Conservation (phyloP, 2,329 filamentous ascomycete species). For the Colletotrichum australisinense region DNA sequence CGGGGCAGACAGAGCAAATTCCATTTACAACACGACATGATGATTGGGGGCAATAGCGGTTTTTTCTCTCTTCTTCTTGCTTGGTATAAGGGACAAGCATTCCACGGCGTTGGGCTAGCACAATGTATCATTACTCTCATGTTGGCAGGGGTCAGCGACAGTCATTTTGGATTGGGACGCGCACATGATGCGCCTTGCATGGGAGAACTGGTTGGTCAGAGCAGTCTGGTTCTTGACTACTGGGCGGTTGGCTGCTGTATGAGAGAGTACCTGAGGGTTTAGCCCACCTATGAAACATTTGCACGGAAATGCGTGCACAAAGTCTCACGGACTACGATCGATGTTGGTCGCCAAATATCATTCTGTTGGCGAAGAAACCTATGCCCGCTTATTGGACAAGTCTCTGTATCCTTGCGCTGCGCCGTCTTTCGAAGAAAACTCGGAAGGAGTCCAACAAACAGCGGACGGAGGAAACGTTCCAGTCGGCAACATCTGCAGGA, state of each 20-base stretch:
- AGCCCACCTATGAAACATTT: not conserved
- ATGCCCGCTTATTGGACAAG: not conserved
- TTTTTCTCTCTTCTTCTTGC: not conserved
- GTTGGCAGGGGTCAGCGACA: conserved; percentile 1
- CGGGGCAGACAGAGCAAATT: not conserved
- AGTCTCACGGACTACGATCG: not conserved
- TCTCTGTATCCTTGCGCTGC: not conserved
- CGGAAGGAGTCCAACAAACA: not conserved
- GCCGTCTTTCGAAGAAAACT: not conserved
- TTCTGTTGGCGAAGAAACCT: not conserved
- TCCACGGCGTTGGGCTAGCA: conserved; percentile 37
- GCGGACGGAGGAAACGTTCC: not conserved
- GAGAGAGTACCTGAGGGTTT: not conserved
- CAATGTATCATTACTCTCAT: conserved; percentile 39
- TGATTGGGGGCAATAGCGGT: not conserved
- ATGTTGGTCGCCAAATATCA: not conserved
- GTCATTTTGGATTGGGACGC: not conserved
- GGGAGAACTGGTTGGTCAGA: not conserved
- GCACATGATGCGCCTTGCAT: not conserved
- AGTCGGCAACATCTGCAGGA: not conserved
- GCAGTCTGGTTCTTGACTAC: not conserved
- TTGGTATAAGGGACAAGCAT: conserved; percentile 7
- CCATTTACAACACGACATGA: not conserved
- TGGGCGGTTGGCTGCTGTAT: not conserved
- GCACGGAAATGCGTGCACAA: not conserved